Base-by-base conservation (phyloP, 805 yeast species). In the Saturnispora diversa region DNA sequence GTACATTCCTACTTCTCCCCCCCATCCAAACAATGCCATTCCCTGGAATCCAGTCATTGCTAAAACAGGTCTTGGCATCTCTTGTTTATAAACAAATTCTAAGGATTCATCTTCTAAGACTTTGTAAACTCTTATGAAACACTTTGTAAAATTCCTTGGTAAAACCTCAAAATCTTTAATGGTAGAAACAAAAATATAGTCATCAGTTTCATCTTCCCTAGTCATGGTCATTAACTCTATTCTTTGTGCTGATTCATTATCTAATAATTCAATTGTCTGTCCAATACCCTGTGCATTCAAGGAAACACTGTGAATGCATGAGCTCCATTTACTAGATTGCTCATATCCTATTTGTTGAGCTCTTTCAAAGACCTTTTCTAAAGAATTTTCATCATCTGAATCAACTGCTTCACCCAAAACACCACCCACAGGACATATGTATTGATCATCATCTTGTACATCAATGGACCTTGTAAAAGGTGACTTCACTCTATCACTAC, bases 1-100 rank as follows among this genome's bases (percentile, higher is more conserved):
- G 54, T 72, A 87, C 7, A 84, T 48, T 26, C 83, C 61, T 35
- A 90, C 50, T 36, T 60, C 57, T 32, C 69, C 65, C 1, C 68
- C 70, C 36, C 74, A 49, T 0, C 84, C 88, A 1, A 72, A 80
- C 1, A 87, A 56, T 2, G 87, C 54, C 44, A 67, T 68, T 0
- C 79, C 84, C 36, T 72, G 70, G 55, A 84, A 85, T 9, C 64
- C 60, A 1, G 57, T 48, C 55, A 88, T 49, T 0, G 82, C 65
- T 22, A 66, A 46, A 0, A 76, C 74, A 2, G 65, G 60, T 6
- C 52, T 62, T 4, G 73, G 77, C 0, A 80, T 59, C 11, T 58
- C 53, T 0, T 96, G 86, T 40, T 65, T 65, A 56, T 88, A 92
- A 4, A 79, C 49, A 23, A 75, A 64, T 23, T 62, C 55, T 19